phyloP scores from a whole-genome alignment of 495 filamentous ascomycete genomes.

The Penicillium chermesinum region DNA sequence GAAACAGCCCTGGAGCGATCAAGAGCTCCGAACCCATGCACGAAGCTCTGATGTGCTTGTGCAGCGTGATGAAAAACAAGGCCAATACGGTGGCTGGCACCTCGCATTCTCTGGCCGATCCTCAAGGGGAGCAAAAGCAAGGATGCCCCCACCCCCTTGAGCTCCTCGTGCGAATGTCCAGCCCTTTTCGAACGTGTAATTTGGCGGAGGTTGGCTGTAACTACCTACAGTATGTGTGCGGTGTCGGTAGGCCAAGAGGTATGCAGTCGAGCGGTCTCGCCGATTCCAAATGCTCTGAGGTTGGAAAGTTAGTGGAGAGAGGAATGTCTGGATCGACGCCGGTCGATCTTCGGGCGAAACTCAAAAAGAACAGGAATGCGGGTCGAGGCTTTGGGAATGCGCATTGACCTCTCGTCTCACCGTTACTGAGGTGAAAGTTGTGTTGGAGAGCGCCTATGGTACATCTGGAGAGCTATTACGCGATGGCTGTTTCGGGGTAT shows the following conservation, averaged over 20 bases:
- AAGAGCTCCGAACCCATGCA: conserved; percentile 5
- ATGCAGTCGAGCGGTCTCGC: neutral
- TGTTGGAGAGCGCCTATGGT: no score
- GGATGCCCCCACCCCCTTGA: conserved; percentile 14
- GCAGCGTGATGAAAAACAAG: conserved; percentile 6
- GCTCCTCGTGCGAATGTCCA: neutral
- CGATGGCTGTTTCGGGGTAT: no score
- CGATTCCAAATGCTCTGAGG: neutral
- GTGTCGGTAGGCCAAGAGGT: no score
- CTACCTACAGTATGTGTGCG: no score
- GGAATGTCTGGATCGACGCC: conserved; percentile 3
- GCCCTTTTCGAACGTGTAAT: neutral
- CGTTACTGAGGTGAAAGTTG: no score
- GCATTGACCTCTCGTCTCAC: conserved; percentile 1
- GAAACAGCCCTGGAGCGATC: neutral
- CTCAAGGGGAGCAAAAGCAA: conserved; percentile 20
- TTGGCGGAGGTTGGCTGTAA: neutral
- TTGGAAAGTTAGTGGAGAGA: neutral
- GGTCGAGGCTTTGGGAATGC: neutral
- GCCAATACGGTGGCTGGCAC: conserved; percentile 10
- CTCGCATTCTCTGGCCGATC: conserved; percentile 14
- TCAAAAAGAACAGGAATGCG: neutral
- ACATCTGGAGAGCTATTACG: no score
- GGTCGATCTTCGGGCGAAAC: conserved; percentile 1
- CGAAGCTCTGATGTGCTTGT: neutral